These are phyloP conservation scores for Acacia crassicarpa DNA, from an alignment of 306 rosid species.

Conservation along the genomic window DNA sequence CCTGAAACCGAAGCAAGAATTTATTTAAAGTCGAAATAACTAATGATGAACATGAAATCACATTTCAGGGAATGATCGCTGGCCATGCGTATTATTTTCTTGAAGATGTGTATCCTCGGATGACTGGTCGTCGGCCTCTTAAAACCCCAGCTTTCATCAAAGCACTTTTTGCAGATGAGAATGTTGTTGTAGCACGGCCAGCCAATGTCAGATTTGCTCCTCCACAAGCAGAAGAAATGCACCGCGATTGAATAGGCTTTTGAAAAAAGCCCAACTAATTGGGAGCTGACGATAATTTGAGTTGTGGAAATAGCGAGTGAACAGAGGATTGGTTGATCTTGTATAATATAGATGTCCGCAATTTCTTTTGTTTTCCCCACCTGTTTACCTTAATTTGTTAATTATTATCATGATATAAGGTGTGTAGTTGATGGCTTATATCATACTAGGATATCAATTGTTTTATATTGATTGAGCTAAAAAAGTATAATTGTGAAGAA, in stretches of 20 bases:
- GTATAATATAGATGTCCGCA: constrained; percentile 50
- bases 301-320: constrained; percentile 16
- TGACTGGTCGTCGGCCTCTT: constrained; percentile 86
- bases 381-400: constrained; percentile 37
- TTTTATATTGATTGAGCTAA: not conserved
- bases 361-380: constrained; percentile 18
- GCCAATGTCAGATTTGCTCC: constrained; percentile 83
- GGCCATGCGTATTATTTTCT: constrained; percentile 98
- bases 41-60: constrained; percentile 17
- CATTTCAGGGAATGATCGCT: constrained; percentile 90
- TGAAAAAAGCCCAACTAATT: not conserved
- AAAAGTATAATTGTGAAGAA: not conserved
- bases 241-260: constrained; percentile 46
- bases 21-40: not conserved
- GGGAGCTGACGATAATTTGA: not conserved
- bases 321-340: constrained; percentile 32
- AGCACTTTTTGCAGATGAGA: constrained; percentile 83
- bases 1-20: not conserved
- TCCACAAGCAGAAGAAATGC: constrained; percentile 65
- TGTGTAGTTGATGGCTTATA: not conserved
- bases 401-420: constrained; percentile 19
- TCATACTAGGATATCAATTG: not conserved
- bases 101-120: constrained; percentile 87
- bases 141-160: constrained; percentile 87
- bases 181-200: constrained; percentile 80